A percentile compares a stretch with the other conserved stretches of the same genome.
These are phyloP conservation scores for Eucalyptus cloeziana DNA, from an alignment of 345 rosid species.

Conservation along the genomic window DNA sequence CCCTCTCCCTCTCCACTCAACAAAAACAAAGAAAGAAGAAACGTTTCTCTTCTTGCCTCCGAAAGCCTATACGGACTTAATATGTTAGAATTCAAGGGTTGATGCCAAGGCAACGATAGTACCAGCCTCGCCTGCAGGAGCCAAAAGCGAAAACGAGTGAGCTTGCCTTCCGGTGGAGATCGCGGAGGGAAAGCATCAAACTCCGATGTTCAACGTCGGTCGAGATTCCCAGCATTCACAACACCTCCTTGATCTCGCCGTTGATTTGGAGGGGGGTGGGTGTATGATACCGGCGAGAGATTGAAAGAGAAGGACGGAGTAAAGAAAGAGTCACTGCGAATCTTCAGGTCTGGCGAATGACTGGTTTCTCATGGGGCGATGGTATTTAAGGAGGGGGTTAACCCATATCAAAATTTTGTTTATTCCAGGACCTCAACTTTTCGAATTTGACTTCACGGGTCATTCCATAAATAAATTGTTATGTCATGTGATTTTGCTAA, in stretches of 20 bases:
- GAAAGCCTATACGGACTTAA: background rate
- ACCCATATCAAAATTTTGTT: background rate
- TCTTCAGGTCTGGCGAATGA: background rate
- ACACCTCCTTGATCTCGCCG: background rate
- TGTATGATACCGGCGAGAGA: background rate
- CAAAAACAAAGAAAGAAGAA: background rate
- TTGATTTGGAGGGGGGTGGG: background rate
- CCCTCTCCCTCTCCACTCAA: background rate
- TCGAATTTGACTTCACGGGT: background rate
- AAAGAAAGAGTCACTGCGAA: background rate
- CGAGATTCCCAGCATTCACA: constrained; percentile 93
- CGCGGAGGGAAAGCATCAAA: constrained; percentile 69
- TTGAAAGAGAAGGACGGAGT: background rate
- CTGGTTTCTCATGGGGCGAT: background rate
- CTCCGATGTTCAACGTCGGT: background rate
- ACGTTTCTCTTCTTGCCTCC: background rate
- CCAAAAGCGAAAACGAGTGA: constrained; percentile 66
- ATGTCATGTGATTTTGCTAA: background rate
- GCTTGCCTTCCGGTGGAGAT: constrained; percentile 69
- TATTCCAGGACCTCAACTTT: background rate
- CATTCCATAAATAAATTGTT: background rate
- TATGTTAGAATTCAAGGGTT: constrained; percentile 45
- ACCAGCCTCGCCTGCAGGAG: constrained; percentile 98
- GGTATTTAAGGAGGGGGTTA: background rate
- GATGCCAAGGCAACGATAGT: constrained; percentile 89